These are phyloP conservation scores for Epichloe uncinata DNA, from an alignment of 2,329 filamentous ascomycete genomes.

Conservation along the genomic window DNA sequence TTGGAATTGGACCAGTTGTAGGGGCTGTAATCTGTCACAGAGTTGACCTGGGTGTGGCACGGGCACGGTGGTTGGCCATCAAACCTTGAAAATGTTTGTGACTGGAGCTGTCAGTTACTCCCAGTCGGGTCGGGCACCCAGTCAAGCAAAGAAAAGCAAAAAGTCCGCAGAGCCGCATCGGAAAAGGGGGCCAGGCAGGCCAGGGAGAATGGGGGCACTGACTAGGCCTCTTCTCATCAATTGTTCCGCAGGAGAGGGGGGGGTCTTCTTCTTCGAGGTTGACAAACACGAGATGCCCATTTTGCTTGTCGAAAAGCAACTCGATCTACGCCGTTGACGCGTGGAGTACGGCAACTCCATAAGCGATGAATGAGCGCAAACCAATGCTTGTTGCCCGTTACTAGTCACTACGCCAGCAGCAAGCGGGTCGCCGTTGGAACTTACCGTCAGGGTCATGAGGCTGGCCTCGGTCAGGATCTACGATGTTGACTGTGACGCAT, in stretches of 20 bases:
- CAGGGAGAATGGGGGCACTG: not conserved
- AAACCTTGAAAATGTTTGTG: not conserved
- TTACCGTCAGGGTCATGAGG: not conserved
- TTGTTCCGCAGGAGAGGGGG: no score
- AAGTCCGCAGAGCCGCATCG: conserved; percentile 4
- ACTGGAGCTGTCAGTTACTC: not conserved
- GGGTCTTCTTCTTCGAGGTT: not conserved
- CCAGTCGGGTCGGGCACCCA: no score
- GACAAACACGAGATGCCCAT: not conserved
- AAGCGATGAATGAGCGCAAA: not conserved
- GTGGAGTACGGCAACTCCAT: not conserved
- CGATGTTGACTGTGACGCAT: not conserved
- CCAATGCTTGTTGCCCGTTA: no score
- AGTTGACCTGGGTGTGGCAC: not conserved
- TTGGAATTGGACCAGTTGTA: not conserved
- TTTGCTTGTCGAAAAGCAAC: not conserved
- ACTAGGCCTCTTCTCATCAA: no score
- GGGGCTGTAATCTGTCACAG: not conserved
- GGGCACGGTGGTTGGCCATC: not conserved
- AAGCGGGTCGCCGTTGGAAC: no score
- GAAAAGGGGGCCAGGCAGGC: not conserved
- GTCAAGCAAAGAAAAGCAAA: not conserved
- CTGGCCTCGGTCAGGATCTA: not conserved
- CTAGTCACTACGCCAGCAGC: no score
- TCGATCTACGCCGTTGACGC: not conserved